Evolutionary conservation across 2,329 filamentous ascomycete species (phyloP).

Genomic region (Basipetospora chlamydospora): DNA sequence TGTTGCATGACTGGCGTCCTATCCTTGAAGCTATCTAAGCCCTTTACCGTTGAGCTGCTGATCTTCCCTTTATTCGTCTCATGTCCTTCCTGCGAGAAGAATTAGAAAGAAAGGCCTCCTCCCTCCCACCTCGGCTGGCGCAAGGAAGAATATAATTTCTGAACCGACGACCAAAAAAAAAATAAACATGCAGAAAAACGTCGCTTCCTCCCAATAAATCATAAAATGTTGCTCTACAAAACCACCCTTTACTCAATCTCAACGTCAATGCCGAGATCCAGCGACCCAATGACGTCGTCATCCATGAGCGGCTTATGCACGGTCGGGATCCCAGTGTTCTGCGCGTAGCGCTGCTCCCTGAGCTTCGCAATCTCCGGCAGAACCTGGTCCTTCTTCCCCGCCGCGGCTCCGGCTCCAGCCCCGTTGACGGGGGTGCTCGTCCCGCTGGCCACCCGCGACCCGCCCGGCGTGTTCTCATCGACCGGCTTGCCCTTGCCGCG

Average conservation of each 20-base stretch:
- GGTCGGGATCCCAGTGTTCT: constrained; percentile 47
- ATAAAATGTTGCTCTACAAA: too few relatives aligned
- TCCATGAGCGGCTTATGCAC: constrained; percentile 73
- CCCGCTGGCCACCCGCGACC: constrained; percentile 30
- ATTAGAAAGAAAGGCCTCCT: too few relatives aligned
- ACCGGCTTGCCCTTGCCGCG: constrained; percentile 55
- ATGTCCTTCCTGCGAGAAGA: too few relatives aligned
- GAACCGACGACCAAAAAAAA: too few relatives aligned
- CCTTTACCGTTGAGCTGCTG: too few relatives aligned
- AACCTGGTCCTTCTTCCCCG: constrained; percentile 24
- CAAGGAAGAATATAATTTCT: too few relatives aligned
- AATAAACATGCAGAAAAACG: too few relatives aligned
- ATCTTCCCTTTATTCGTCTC: too few relatives aligned
- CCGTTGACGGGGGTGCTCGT: constrained; percentile 31
- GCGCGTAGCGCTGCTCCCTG: constrained; percentile 34
- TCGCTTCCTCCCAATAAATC: too few relatives aligned
- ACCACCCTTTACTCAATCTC: constrained; percentile 45
- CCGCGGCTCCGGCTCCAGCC: constrained; percentile 33
- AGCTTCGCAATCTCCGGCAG: constrained; percentile 39
- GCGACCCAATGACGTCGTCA: constrained; percentile 77
- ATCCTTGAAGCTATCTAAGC: too few relatives aligned
- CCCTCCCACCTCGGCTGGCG: too few relatives aligned
- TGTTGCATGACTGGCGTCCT: too few relatives aligned
- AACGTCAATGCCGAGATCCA: constrained; percentile 87
- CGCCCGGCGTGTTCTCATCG: constrained; percentile 34